These are phyloP conservation scores for Coriolopsis trogii DNA, from an alignment of 1,284 basidiomycete species.

Conservation along the genomic window DNA sequence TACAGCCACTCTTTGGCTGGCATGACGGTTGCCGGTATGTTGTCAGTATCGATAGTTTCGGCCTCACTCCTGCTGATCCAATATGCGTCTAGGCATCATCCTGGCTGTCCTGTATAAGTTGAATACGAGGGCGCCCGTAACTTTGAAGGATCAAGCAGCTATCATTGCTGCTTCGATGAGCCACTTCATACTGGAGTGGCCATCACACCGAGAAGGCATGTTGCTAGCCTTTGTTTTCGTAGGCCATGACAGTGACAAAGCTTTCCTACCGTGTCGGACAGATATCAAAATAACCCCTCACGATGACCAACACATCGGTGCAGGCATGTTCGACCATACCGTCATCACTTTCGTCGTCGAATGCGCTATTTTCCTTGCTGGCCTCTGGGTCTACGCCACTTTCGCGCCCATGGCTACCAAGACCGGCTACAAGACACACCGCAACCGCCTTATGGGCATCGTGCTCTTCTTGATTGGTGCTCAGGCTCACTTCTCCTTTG, in stretches of 20 bases:
- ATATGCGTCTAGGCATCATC: conserved; percentile 16
- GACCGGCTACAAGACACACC: conserved; percentile 26
- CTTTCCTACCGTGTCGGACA: not conserved
- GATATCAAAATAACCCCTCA: conserved; percentile 35
- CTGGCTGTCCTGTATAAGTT: conserved; percentile 24
- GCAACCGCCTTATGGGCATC: conserved; percentile 24
- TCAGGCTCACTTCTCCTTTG: conserved; percentile 36
- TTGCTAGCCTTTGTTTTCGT: not conserved
- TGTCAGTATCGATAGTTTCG: not conserved
- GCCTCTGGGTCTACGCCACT: conserved; percentile 30
- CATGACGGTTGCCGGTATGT: conserved; percentile 28
- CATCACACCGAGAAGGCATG: conserved; percentile 31
- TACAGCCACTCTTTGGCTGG: conserved; percentile 33
- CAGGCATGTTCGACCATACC: conserved; percentile 32
- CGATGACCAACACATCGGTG: conserved; percentile 25
- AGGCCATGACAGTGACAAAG: not conserved
- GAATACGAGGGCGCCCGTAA: conserved; percentile 21
- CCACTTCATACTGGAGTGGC: conserved; percentile 35
- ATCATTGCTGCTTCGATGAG: conserved; percentile 27
- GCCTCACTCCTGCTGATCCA: not conserved
- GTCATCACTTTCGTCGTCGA: conserved; percentile 32
- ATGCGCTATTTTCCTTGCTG: conserved; percentile 29
- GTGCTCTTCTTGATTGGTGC: conserved; percentile 27
- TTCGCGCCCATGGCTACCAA: conserved; percentile 29
- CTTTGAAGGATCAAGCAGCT: conserved; percentile 23